These are phyloP conservation scores for Mayamaea pseudoterrestris DNA, from an alignment of 108 stramenopile genomes.

Conservation along the genomic window DNA sequence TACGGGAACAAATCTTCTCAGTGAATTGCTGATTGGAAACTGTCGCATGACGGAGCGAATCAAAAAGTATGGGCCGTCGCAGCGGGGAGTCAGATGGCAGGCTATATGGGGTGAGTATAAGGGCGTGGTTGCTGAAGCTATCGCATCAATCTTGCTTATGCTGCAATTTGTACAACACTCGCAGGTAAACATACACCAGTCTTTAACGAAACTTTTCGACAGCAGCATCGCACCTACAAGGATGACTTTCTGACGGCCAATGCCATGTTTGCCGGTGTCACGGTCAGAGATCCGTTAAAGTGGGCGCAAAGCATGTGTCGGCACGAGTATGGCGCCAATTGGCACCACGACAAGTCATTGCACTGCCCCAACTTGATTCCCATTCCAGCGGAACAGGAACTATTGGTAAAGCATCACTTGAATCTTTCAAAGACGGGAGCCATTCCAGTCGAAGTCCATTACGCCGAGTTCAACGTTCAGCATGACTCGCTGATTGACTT, in stretches of 20 bases:
- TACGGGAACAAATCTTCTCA: slow-evolving; percentile 75
- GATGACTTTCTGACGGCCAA: slow-evolving; percentile 18
- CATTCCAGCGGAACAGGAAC: too few relatives aligned
- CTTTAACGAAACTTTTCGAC: slow-evolving; percentile 23
- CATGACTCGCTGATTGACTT: slow-evolving; percentile 36
- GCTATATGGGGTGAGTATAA: slow-evolving; percentile 50
- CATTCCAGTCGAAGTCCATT: slow-evolving; percentile 11
- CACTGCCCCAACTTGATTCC: slow-evolving; percentile 59
- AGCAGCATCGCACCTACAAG: slow-evolving; percentile 27
- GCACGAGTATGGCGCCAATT: slow-evolving; percentile 50
- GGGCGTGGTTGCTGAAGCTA: too few relatives aligned
- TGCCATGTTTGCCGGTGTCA: slow-evolving; percentile 22
- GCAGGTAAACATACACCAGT: slow-evolving; percentile 78
- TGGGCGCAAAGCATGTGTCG: slow-evolving; percentile 72
- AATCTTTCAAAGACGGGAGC: neutral
- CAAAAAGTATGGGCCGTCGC: slow-evolving; percentile 16
- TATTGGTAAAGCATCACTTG: too few relatives aligned
- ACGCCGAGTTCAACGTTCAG: slow-evolving; percentile 10
- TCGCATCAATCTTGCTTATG: too few relatives aligned
- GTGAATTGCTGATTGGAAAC: slow-evolving; percentile 43
- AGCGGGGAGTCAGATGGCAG: slow-evolving; percentile 25
- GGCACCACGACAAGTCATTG: slow-evolving; percentile 20
- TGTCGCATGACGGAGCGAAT: slow-evolving; percentile 29
- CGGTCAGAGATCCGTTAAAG: slow-evolving; percentile 43
- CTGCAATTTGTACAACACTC: too few relatives aligned